These are phyloP conservation scores for Byssothecium circinans DNA, from an alignment of 2,329 filamentous ascomycete genomes.

Conservation along the genomic window DNA sequence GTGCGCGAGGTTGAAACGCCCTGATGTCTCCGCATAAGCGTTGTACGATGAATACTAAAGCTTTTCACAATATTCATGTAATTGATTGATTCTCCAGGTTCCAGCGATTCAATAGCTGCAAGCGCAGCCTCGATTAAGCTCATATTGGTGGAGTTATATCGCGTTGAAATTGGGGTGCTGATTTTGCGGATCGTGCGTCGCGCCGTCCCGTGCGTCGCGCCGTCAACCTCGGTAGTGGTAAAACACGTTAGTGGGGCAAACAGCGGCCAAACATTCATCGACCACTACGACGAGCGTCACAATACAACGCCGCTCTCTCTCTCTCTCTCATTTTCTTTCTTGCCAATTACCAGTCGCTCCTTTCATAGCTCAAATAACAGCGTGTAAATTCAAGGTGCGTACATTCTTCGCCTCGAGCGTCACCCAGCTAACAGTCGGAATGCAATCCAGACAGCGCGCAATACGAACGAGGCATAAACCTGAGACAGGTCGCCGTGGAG, in stretches of 20 bases:
- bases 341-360: neutral
- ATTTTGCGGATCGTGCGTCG: too few species aligned
- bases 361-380: neutral
- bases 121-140: too few species aligned
- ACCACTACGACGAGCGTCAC: conserved; percentile 4
- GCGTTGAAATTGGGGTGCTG: too few species aligned
- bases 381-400: conserved; percentile 11
- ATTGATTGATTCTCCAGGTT: too few species aligned
- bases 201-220: too few species aligned
- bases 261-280: conserved; percentile 17
- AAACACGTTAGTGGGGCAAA: conserved; percentile 27
- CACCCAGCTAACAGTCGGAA: conserved; percentile 39
- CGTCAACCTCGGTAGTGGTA: conserved; percentile 14
- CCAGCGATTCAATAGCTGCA: too few species aligned
- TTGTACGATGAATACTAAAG: too few species aligned
- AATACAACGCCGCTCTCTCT: neutral
- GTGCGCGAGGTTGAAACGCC: too few species aligned
- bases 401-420: conserved; percentile 25
- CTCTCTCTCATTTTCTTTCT: neutral
- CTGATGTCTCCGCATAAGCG: too few species aligned
- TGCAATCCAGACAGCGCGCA: conserved; percentile 25
- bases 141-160: too few species aligned
- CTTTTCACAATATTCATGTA: too few species aligned
- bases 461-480: conserved; percentile 22
- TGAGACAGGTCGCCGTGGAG: conserved; percentile 25